Conservation (phyloP, 225 moss, liverwort and hornwort species). For the Climacium dendroides region DNA sequence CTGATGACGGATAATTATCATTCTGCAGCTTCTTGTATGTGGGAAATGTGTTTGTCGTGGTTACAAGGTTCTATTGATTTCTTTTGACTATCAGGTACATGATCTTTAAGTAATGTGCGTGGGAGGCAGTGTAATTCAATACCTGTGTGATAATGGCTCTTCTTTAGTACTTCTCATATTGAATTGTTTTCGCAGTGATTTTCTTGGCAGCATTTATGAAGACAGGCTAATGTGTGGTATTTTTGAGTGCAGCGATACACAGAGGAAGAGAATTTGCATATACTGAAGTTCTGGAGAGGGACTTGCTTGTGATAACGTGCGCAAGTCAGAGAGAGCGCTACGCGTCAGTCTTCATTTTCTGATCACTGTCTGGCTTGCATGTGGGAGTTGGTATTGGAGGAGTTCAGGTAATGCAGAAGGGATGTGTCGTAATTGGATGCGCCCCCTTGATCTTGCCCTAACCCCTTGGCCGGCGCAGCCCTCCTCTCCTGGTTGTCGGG, state of each 20-base stretch:
- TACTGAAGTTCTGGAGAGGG: conserved; percentile 84
- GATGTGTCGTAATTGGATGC: background rate
- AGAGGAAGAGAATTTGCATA: conserved; percentile 91
- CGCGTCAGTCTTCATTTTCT: background rate
- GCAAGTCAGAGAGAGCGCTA: background rate
- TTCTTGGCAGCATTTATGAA: background rate
- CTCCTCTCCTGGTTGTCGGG: too few relatives aligned
- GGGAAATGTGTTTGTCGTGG: background rate
- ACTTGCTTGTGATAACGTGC: background rate
- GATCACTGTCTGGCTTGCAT: background rate
- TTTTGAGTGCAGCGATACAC: conserved; percentile 69
- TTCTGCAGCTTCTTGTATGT: background rate
- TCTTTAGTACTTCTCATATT: background rate
- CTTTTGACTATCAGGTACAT: background rate
- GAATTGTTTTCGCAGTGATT: background rate
- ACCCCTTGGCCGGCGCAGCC: background rate
- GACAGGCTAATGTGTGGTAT: background rate
- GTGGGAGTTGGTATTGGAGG: background rate
- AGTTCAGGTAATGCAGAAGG: background rate
- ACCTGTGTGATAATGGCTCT: background rate
- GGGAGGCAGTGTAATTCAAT: background rate
- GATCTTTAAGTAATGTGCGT: background rate
- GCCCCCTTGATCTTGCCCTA: background rate
- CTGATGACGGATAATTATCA: background rate
- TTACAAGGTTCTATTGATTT: background rate